phyloP scores from a whole-genome alignment of 1,284 basidiomycete species.

The Ustilago lituana region DNA sequence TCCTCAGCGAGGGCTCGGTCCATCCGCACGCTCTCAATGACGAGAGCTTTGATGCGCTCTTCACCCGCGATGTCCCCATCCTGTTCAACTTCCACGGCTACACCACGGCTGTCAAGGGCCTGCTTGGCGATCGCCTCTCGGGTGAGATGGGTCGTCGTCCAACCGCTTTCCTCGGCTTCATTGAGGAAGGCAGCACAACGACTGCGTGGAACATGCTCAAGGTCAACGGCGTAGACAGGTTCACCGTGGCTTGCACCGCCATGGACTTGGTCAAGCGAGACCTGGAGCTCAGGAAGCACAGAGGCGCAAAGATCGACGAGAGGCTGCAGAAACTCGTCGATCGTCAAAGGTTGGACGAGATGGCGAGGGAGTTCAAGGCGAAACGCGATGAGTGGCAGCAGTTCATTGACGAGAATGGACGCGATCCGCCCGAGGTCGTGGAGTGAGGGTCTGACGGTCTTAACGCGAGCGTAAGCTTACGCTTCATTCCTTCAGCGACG shows the following conservation, averaged over 20 bases:
- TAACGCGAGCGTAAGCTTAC: not conserved
- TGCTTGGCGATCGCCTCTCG: conserved; percentile 44
- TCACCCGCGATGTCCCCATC: conserved; percentile 69
- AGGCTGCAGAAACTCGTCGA: conserved; percentile 35
- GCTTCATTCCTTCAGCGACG: no score
- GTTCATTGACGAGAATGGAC: conserved; percentile 67
- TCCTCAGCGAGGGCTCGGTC: conserved; percentile 74
- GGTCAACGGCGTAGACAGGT: conserved; percentile 69
- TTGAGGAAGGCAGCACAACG: conserved; percentile 70
- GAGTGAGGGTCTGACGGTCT: not conserved
- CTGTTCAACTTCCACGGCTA: conserved; percentile 80
- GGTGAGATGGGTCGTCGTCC: conserved; percentile 18
- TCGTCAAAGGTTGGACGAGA: conserved; percentile 67
- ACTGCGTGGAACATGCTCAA: conserved; percentile 71
- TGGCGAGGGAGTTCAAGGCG: conserved; percentile 68
- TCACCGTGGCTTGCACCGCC: conserved; percentile 69
- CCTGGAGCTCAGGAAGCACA: conserved; percentile 36
- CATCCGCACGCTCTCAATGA: conserved; percentile 81
- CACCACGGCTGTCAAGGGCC: conserved; percentile 31
- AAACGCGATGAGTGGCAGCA: conserved; percentile 67
- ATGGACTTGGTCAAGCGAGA: conserved; percentile 53
- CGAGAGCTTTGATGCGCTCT: conserved; percentile 70
- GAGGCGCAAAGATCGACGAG: conserved; percentile 22
- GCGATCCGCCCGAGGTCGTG: conserved; percentile 9
- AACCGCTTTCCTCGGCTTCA: conserved; percentile 65